phyloP scores from a whole-genome alignment of 306 rosid genomes.

The Rosa chinensis region DNA sequence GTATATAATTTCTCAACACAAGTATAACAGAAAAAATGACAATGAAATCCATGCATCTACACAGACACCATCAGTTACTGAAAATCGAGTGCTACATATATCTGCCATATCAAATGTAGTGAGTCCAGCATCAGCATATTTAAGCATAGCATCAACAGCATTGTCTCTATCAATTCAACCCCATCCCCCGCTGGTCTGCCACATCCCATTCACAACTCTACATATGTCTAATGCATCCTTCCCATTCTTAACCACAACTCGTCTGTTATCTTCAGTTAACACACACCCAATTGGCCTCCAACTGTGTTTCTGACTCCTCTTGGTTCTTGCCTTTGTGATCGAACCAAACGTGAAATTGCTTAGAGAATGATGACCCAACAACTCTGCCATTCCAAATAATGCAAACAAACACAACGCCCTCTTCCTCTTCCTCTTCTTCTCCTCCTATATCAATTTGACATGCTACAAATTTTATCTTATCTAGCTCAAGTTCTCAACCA shows the following conservation, averaged over 20 bases:
- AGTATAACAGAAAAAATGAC: neutral
- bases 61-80: neutral
- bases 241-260: constrained; percentile 52
- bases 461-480: neutral
- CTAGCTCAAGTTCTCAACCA: constrained; percentile 22
- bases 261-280: constrained; percentile 39
- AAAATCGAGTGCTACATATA: constrained; percentile 45
- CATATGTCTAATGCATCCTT: constrained; percentile 66
- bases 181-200: constrained; percentile 90
- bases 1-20: neutral
- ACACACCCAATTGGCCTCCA: constrained; percentile 34
- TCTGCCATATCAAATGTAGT: constrained; percentile 83
- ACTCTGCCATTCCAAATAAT: constrained; percentile 44
- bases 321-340: neutral
- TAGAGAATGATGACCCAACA: constrained; percentile 33
- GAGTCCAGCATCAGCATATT: constrained; percentile 72
- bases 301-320: too few relatives aligned
- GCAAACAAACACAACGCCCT: neutral
- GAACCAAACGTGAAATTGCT: constrained; percentile 35
- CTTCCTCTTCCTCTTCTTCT: neutral
- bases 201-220: constrained; percentile 82
- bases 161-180: constrained; percentile 64
- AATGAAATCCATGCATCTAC: neutral
- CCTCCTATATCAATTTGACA: too few relatives aligned
- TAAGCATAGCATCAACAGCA: constrained; percentile 76